Conservation (phyloP, 1,139 yeast genomes). For the Taiozyma onychis region DNA sequence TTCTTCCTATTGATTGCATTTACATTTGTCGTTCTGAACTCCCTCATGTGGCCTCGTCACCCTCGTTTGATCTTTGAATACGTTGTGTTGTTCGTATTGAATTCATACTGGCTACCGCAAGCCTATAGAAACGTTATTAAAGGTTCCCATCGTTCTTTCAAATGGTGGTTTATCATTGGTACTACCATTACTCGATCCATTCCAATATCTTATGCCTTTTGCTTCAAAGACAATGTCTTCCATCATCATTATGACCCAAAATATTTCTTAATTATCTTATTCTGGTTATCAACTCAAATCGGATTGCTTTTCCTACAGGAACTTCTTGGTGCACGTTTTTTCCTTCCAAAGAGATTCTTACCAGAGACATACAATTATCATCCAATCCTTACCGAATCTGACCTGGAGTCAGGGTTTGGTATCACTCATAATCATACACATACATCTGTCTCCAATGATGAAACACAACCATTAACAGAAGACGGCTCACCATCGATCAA, state of each 20-base stretch:
- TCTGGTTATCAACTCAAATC: slow-evolving; percentile 56
- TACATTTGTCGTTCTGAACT: slow-evolving; percentile 51
- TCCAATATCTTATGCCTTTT: slow-evolving; percentile 61
- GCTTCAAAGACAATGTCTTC: slow-evolving; percentile 38
- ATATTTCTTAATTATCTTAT: slow-evolving; percentile 35
- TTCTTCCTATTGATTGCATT: slow-evolving; percentile 55
- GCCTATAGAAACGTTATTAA: slow-evolving; percentile 71
- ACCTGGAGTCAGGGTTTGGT: slow-evolving; percentile 55
- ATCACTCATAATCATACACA: slow-evolving; percentile 23
- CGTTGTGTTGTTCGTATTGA: slow-evolving; percentile 42
- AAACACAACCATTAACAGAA: slow-evolving; percentile 3
- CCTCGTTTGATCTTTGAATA: slow-evolving; percentile 57
- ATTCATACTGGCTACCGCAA: slow-evolving; percentile 91
- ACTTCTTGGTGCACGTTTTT: slow-evolving; percentile 72
- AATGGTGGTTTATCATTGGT: slow-evolving; percentile 67
- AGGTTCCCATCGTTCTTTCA: slow-evolving; percentile 61
- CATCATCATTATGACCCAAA: slow-evolving; percentile 51
- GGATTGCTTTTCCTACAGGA: slow-evolving; percentile 53
- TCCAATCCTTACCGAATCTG: slow-evolving; percentile 52
- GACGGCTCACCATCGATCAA: slow-evolving; percentile 17
- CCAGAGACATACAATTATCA: slow-evolving; percentile 84
- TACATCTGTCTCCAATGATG: slow-evolving; percentile 7
- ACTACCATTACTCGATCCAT: slow-evolving; percentile 55
- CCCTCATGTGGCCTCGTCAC: slow-evolving; percentile 58
- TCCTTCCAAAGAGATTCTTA: slow-evolving; percentile 66